Conservation (phyloP, 352 stramenopile species). For the Phytophthora aleatoria region DNA sequence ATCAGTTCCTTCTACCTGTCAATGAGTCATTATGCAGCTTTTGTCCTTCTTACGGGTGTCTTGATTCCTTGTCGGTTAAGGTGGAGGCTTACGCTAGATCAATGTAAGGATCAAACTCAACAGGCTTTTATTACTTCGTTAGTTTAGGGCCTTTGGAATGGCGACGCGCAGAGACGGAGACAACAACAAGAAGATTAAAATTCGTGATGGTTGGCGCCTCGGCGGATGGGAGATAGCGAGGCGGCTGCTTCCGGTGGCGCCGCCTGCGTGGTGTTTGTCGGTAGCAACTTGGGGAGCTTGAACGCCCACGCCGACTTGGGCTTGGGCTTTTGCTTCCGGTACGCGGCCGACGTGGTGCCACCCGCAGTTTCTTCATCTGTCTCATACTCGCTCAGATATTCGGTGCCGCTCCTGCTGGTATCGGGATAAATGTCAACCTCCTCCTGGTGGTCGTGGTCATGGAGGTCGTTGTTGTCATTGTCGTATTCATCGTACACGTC, state of each 20-base stretch:
- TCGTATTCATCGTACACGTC: slow-evolving; percentile 26
- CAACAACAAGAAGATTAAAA: slow-evolving; percentile 43
- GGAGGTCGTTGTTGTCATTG: slow-evolving; percentile 8
- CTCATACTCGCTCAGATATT: slow-evolving; percentile 38
- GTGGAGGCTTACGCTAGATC: no score
- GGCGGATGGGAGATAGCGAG: slow-evolving; percentile 44
- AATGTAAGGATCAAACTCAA: slow-evolving; percentile 5
- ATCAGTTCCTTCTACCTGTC: background rate
- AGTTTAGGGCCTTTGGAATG: slow-evolving; percentile 27
- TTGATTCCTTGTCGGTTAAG: background rate
- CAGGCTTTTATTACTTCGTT: slow-evolving; percentile 36
- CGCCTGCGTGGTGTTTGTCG: slow-evolving; percentile 26
- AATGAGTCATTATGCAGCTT: slow-evolving; percentile 11
- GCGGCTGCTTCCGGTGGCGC: slow-evolving; percentile 29
- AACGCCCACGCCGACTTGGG: slow-evolving; percentile 47
- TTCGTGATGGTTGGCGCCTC: slow-evolving; percentile 56
- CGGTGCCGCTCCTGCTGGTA: slow-evolving; percentile 23
- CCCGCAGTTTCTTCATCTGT: slow-evolving; percentile 36
- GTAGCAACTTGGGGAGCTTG: slow-evolving; percentile 48
- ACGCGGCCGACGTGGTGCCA: slow-evolving; percentile 38
- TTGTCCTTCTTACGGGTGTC: background rate
- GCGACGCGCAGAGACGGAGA: slow-evolving; percentile 13
- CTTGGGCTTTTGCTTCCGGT: slow-evolving; percentile 41
- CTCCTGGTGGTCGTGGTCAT: slow-evolving; percentile 12
- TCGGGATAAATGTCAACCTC: slow-evolving; percentile 24